Evolutionary conservation across 306 rosid genomes (phyloP).

Genomic region (Lathyrus tuberosus): DNA sequence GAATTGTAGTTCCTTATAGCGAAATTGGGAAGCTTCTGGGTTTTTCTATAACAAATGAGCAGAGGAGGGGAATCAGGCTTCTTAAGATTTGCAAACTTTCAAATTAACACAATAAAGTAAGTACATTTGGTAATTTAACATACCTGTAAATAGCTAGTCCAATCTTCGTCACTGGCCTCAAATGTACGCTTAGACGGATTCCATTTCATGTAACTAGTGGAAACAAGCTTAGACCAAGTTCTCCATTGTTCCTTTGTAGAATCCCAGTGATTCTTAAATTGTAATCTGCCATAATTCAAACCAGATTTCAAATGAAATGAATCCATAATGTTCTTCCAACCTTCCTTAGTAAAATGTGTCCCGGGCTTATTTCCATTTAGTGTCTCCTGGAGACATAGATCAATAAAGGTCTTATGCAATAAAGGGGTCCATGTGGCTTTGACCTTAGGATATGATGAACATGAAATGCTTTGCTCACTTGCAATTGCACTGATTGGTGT

Average conservation of each 20-base stretch:
- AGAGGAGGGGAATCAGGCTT: conserved; percentile 29
- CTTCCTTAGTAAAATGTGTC: conserved; percentile 71
- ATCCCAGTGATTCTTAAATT: conserved; percentile 82
- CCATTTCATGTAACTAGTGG: conserved; percentile 54
- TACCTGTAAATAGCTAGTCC: conserved; percentile 62
- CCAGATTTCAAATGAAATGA: conserved; percentile 58
- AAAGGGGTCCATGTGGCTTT: conserved; percentile 64
- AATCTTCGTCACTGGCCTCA: conserved; percentile 60
- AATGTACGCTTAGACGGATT: conserved; percentile 42
- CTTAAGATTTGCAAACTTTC: conserved; percentile 14
- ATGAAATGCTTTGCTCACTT: conserved; percentile 59
- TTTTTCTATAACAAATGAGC: conserved; percentile 46
- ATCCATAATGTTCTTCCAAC: conserved; percentile 66
- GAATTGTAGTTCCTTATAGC: conserved; percentile 46
- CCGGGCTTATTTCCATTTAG: conserved; percentile 70
- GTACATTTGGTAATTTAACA: conserved; percentile 23
- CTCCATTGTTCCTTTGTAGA: conserved; percentile 68
- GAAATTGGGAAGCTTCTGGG: conserved; percentile 63
- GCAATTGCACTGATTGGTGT: conserved; percentile 47
- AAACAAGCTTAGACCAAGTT: conserved; percentile 61
- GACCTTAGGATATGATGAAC: conserved; percentile 47
- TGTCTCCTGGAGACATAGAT: conserved; percentile 66
- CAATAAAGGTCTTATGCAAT: conserved; percentile 59
- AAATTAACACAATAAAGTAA: conserved; percentile 28
- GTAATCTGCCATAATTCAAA: conserved; percentile 56